Conservation (phyloP, 2,329 filamentous ascomycete species). For the Thermomyces lanuginosus region DNA sequence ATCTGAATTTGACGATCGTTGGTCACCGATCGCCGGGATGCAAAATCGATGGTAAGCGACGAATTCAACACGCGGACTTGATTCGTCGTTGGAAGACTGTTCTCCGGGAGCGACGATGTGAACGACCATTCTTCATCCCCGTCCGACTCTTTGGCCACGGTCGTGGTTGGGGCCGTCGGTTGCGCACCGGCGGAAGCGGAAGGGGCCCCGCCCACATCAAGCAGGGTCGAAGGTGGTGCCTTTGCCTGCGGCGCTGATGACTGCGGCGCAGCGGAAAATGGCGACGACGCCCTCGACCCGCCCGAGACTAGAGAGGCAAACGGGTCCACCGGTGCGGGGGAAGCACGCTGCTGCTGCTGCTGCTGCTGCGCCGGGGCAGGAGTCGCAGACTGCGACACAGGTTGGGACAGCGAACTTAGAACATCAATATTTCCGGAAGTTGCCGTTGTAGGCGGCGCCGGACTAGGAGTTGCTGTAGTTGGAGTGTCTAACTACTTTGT, state of each 20-base stretch:
- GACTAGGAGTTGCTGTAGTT: slow-evolving; percentile 23
- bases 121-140: slow-evolving; percentile 93
- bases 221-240: slow-evolving; percentile 7
- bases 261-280: slow-evolving; percentile 16
- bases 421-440: slow-evolving; percentile 39
- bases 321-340: slow-evolving; percentile 36
- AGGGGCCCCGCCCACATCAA: slow-evolving; percentile 5
- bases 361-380: slow-evolving; percentile 29
- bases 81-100: slow-evolving; percentile 42
- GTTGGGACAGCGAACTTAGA: slow-evolving; percentile 36
- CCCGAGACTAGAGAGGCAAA: slow-evolving; percentile 42
- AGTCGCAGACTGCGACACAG: slow-evolving; percentile 34
- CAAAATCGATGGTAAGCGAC: slow-evolving; percentile 55
- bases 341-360: slow-evolving; percentile 20
- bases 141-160: slow-evolving; percentile 18
- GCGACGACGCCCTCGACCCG: slow-evolving; percentile 32
- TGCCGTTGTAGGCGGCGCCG: slow-evolving; percentile 22
- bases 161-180: slow-evolving; percentile 9
- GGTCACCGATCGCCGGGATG: slow-evolving; percentile 43
- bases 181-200: slow-evolving; percentile 6
- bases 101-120: slow-evolving; percentile 62
- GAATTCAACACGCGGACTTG: slow-evolving; percentile 53
- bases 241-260: slow-evolving; percentile 8
- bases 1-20: slow-evolving; percentile 48
- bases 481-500: slow-evolving; percentile 8